These are phyloP conservation scores for Hamigera avellanea DNA, from an alignment of 495 filamentous ascomycete species.

Conservation along the genomic window DNA sequence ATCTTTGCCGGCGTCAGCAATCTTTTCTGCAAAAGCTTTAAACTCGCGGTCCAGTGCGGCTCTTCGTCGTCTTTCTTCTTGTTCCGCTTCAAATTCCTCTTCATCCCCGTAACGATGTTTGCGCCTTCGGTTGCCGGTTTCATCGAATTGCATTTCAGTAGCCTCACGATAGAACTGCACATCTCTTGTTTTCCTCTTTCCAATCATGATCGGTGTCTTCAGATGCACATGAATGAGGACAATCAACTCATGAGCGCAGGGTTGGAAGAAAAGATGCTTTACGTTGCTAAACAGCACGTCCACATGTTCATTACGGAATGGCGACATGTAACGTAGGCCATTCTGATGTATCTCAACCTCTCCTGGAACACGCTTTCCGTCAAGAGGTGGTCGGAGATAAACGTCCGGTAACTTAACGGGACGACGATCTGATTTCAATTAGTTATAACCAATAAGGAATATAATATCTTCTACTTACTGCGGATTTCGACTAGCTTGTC, in stretches of 20 bases:
- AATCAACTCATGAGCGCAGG: slow-evolving; percentile 87
- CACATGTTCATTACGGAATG: slow-evolving; percentile 70
- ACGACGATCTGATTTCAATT: slow-evolving; percentile 56
- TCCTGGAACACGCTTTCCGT: slow-evolving; percentile 90
- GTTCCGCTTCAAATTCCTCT: slow-evolving; percentile 96
- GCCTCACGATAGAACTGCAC: slow-evolving; percentile 98
- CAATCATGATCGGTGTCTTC: slow-evolving; percentile 95
- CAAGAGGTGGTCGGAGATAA: slow-evolving; percentile 85
- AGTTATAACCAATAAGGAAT: slow-evolving; percentile 10
- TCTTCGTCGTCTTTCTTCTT: slow-evolving; percentile 85
- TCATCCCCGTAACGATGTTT: slow-evolving; percentile 98
- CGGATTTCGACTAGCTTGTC: slow-evolving; percentile 89
- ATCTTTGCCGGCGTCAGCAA: slow-evolving; percentile 81
- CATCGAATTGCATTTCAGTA: slow-evolving; percentile 97
- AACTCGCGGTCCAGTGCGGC: slow-evolving; percentile 91
- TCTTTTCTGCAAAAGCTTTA: slow-evolving; percentile 95
- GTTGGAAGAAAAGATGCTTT: slow-evolving; percentile 98
- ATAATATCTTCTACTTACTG: slow-evolving; percentile 47
- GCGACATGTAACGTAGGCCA: slow-evolving; percentile 90
- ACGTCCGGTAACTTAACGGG: slow-evolving; percentile 80
- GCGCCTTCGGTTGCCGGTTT: slow-evolving; percentile 94
- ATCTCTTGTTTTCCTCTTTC: slow-evolving; percentile 97
- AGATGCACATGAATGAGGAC: slow-evolving; percentile 97
- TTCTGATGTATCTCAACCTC: slow-evolving; percentile 97
- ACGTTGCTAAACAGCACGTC: slow-evolving; percentile 98